A percentile compares a stretch with the other conserved stretches of the same genome.
Evolutionary conservation across 345 rosid genomes (phyloP).

Genomic region (Eucalyptus erythrocorys): DNA sequence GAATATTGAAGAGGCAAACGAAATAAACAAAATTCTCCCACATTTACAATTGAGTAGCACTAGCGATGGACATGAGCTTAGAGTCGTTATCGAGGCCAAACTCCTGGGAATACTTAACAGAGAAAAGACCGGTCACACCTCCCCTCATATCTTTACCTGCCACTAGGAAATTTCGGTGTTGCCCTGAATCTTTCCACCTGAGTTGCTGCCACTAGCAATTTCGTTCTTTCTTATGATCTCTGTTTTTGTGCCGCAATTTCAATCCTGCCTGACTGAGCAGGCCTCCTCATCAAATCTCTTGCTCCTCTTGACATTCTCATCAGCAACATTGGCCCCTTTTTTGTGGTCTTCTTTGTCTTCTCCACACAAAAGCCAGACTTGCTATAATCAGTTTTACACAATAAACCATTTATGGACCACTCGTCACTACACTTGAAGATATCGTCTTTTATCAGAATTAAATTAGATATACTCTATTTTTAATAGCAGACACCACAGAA

Average conservation of each 20-base stretch:
- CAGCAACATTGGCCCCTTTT: conserved; percentile 4
- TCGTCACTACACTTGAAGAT: not conserved
- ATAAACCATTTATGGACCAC: not conserved
- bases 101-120: not conserved
- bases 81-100: not conserved
- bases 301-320: conserved; percentile 25
- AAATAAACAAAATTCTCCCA: not conserved
- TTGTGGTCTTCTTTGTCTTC: conserved; percentile 36
- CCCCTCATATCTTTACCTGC: not conserved
- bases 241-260: not conserved
- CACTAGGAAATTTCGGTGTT: not conserved
- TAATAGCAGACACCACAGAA: not conserved
- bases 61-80: not conserved
- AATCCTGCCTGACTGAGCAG: not conserved
- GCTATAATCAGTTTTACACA: not conserved
- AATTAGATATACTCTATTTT: not conserved
- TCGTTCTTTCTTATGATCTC: not conserved
- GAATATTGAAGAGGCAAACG: not conserved
- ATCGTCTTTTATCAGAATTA: not conserved
- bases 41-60: not conserved
- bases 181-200: not conserved
- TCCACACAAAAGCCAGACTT: conserved; percentile 3
- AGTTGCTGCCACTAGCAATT: not conserved
- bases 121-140: not conserved
- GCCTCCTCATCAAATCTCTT: conserved; percentile 30